A percentile compares a stretch with the other conserved stretches of the same genome.
phyloP scores from a whole-genome alignment of 2,329 filamentous ascomycete genomes.

The Cytospora leucostoma region DNA sequence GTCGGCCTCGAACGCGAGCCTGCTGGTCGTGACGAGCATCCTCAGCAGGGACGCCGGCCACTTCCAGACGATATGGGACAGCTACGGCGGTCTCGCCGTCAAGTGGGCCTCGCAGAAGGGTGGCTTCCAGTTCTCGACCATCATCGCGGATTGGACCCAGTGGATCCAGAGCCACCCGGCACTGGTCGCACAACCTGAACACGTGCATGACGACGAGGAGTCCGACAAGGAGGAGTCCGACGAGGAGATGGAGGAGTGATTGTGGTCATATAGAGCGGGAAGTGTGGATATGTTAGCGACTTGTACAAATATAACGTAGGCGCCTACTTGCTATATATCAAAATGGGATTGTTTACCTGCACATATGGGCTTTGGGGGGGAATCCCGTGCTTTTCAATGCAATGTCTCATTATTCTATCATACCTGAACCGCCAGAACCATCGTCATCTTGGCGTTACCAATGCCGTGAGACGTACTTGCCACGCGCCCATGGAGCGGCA shows the following conservation, averaged over 20 bases:
- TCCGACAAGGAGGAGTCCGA: not conserved
- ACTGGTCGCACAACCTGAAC: conserved; percentile 17
- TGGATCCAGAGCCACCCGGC: conserved; percentile 48
- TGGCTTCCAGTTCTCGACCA: conserved; percentile 44
- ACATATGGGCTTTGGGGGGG: not conserved
- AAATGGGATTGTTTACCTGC: not conserved
- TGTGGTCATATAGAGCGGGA: not conserved
- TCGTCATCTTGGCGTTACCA: conserved; percentile 30
- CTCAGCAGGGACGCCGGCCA: conserved; percentile 47
- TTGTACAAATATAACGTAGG: not conserved
- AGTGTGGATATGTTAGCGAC: not conserved
- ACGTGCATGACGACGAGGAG: conserved; percentile 2
- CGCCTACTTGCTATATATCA: not conserved
- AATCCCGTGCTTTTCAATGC: not conserved
- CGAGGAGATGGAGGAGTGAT: conserved; percentile 5
- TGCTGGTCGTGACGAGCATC: conserved; percentile 66
- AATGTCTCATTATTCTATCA: conserved; percentile 31
- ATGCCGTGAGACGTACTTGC: conserved; percentile 20
- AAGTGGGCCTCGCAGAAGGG: conserved; percentile 20
- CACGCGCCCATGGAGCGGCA: conserved; percentile 10
- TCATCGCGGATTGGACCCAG: conserved; percentile 74
- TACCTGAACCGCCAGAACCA: conserved; percentile 25
- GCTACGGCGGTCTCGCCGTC: conserved; percentile 54
- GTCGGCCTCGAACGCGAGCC: conserved; percentile 71
- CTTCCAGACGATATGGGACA: conserved; percentile 40